Evolutionary conservation across 495 filamentous ascomycete species (phyloP), one percentile per base, ranked within the genome.

Genomic region (Venustampulla echinocandica): DNA sequence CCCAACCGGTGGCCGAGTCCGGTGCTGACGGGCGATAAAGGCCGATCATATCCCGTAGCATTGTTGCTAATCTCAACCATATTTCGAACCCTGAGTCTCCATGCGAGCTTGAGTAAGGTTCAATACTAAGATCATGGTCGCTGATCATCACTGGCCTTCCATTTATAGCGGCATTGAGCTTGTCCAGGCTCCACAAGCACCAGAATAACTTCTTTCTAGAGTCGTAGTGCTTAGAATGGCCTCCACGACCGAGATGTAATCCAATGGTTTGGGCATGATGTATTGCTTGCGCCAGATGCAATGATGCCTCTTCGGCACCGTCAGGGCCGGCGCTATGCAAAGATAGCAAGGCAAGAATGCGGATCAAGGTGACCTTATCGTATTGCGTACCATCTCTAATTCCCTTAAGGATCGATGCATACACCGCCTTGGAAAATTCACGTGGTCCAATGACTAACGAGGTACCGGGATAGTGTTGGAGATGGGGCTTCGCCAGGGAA

Each of bases 251-350:
- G 10, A 71, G 68, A 43, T 86, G 82, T 20, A 85, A 58, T 2
- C 80, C 81, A 21, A 79, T 59, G 0, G 80, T 81, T 47, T 84
- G 78, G 10, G 77, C 77, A 46, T 81, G 73, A 44, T 81, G 76
- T 11, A 68, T 63, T 20, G 64, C 57, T 41, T 41, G 38, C 7
- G 22, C 5, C 4, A 41, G 38, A 22, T 41, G 38, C 7, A 41
- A 22, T 7, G 38, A 41, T 3, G 38, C 4, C 4, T 41, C 56
- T n/a, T 57, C 56, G 11, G 52, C 49, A 13, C 56, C 56, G 15
- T 59, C 53, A 5, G 53, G 45, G 1, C 53, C 56, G 18, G 56
- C 54, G 0, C 46, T 49, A 33, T 59, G 56, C 13, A 52, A 50
- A 18, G 56, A 46, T 49, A 53, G 56, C 14, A 59, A 27, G 0